Evolutionary conservation across 257 asterid species (phyloP).

Genomic region (Salvia rosmarinus): DNA sequence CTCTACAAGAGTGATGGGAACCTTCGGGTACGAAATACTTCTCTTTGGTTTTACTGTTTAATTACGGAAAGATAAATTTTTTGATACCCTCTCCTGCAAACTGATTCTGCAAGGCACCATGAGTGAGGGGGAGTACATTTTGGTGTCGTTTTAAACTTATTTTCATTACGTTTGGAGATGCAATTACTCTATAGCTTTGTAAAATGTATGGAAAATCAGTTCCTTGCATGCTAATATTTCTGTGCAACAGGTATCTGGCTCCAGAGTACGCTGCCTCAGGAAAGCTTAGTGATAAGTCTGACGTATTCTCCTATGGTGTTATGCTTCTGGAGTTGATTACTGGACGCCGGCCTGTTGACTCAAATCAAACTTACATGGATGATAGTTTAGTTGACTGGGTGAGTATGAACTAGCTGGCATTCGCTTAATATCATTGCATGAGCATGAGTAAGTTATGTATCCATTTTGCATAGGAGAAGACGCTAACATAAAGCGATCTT

Average conservation of each 20-base stretch:
- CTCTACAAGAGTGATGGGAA: conserved; percentile 96
- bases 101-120: not conserved
- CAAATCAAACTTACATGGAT: conserved; percentile 58
- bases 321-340: conserved; percentile 92
- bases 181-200: not conserved
- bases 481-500: conserved; percentile 16
- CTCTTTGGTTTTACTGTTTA: not conserved
- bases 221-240: conserved; percentile 11
- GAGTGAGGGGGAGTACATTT: not conserved
- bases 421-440: conserved; percentile 1
- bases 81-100: not conserved
- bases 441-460: not conserved
- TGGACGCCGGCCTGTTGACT: conserved; percentile 81
- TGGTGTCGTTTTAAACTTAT: not conserved
- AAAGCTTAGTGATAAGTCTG: conserved; percentile 87
- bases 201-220: not conserved
- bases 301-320: conserved; percentile 95
- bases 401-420: conserved; percentile 25
- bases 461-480: not conserved
- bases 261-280: conserved; percentile 99
- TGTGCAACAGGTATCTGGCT: conserved; percentile 71
- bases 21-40: conserved; percentile 61
- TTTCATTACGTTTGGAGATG: not conserved
- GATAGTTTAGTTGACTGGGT: conserved; percentile 98
- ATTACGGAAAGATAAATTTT: not conserved